A percentile compares a stretch with the other conserved stretches of the same genome.
Conservation (phyloP, 2,329 filamentous ascomycete species). For the Aspergillus alliaceus region DNA sequence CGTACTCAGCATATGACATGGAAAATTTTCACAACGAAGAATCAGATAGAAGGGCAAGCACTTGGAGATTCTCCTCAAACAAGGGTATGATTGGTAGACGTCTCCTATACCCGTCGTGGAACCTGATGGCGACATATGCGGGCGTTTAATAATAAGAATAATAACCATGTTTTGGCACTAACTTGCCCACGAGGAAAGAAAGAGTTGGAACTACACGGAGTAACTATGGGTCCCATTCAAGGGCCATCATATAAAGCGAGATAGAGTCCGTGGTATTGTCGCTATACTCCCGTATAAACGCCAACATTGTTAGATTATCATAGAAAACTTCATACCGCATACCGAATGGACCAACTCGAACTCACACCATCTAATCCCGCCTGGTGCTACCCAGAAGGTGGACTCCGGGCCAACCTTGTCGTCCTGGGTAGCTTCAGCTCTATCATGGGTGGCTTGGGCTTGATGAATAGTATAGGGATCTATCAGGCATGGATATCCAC, state of each 20-base stretch:
- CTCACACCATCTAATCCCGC: background rate
- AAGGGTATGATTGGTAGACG: background rate
- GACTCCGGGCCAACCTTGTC: slow-evolving; percentile 41
- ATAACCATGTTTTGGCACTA: background rate
- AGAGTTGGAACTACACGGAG: background rate
- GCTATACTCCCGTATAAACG: background rate
- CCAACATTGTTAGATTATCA: too few species aligned
- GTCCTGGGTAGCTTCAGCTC: slow-evolving; percentile 38
- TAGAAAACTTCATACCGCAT: background rate
- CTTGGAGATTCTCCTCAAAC: background rate
- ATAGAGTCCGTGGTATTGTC: background rate
- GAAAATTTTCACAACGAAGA: background rate
- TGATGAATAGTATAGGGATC: slow-evolving; percentile 37
- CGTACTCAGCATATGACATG: background rate
- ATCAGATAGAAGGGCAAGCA: background rate
- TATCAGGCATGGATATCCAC: slow-evolving; percentile 21
- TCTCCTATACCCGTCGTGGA: background rate
- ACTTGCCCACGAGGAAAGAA: background rate
- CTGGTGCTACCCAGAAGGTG: slow-evolving; percentile 15
- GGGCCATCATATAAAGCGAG: background rate
- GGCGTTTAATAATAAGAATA: background rate
- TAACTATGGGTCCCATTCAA: background rate
- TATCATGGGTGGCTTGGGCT: slow-evolving; percentile 34
- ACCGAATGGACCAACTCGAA: background rate
- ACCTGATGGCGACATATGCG: background rate